Evolutionary conservation across 2,329 filamentous ascomycete species (phyloP).

Genomic region (Phyllachora maydis): DNA sequence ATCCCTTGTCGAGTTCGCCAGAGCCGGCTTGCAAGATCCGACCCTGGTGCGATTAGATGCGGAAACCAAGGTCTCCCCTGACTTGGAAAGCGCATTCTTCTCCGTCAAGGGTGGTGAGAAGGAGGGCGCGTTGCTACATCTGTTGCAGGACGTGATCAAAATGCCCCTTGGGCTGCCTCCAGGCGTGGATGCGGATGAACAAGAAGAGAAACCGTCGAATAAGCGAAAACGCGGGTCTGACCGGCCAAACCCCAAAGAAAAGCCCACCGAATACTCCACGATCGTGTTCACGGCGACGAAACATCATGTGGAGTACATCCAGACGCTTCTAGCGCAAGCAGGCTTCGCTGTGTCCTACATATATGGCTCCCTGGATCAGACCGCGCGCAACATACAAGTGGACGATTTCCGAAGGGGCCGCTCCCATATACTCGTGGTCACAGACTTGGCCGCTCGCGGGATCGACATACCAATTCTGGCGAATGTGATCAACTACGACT

Average conservation of each 20-base stretch:
- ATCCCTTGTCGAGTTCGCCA: slow-evolving; percentile 85
- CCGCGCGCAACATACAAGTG: slow-evolving; percentile 78
- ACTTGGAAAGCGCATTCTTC: slow-evolving; percentile 91
- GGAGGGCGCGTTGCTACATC: slow-evolving; percentile 75
- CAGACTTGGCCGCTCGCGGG: slow-evolving; percentile 88
- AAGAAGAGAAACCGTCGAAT: slow-evolving; percentile 29
- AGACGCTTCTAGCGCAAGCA: slow-evolving; percentile 54
- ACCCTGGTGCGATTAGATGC: slow-evolving; percentile 78
- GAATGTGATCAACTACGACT: slow-evolving; percentile 98
- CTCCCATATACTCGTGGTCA: slow-evolving; percentile 84
- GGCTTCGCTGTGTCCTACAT: slow-evolving; percentile 87
- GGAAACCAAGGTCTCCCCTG: slow-evolving; percentile 88
- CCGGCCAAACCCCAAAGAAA: slow-evolving; percentile 34
- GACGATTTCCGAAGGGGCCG: slow-evolving; percentile 71
- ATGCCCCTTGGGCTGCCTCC: slow-evolving; percentile 53
- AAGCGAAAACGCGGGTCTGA: slow-evolving; percentile 52
- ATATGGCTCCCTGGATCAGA: slow-evolving; percentile 88
- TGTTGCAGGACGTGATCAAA: slow-evolving; percentile 81
- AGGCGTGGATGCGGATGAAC: slow-evolving; percentile 22
- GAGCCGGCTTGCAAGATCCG: slow-evolving; percentile 82
- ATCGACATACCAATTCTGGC: slow-evolving; percentile 93
- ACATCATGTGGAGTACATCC: slow-evolving; percentile 89
- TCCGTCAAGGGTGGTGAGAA: slow-evolving; percentile 83
- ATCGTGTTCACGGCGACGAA: slow-evolving; percentile 92
- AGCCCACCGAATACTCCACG: slow-evolving; percentile 75